Percentiles rank a stretch among this genome's conserved stretches.
phyloP scores from a whole-genome alignment of 495 filamentous ascomycete genomes.

The Aspergillus taichungensis region DNA sequence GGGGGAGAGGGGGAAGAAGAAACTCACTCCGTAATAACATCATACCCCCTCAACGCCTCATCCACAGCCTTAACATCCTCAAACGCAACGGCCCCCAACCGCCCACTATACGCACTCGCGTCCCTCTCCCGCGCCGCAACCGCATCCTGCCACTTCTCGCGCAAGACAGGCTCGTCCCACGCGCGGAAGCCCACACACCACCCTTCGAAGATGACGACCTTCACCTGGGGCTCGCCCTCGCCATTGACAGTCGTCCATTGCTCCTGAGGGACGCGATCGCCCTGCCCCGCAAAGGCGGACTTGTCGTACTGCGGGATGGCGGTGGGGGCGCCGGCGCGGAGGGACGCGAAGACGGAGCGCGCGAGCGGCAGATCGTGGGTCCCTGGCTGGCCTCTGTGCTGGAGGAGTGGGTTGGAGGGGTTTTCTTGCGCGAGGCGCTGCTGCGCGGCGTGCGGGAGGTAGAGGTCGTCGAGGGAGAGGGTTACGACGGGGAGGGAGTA shows the following conservation, averaged over 20 bases:
- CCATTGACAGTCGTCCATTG: constrained; percentile 57
- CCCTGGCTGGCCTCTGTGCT: constrained; percentile 73
- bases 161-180: constrained; percentile 45
- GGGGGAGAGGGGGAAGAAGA: neutral
- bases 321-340: constrained; percentile 43
- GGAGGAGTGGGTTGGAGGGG: constrained; percentile 64
- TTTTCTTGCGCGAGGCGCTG: constrained; percentile 51
- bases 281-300: constrained; percentile 63
- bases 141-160: constrained; percentile 47
- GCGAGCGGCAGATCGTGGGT: constrained; percentile 77
- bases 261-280: constrained; percentile 58
- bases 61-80: constrained; percentile 69
- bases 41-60: constrained; percentile 57
- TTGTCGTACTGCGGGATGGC: constrained; percentile 82
- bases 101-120: constrained; percentile 30
- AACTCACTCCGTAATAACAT: constrained; percentile 56
- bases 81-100: constrained; percentile 49
- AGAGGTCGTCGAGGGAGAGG: constrained; percentile 87
- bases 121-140: constrained; percentile 30
- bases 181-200: constrained; percentile 85
- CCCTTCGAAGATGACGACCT: constrained; percentile 74
- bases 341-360: constrained; percentile 49
- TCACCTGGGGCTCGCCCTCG: constrained; percentile 40
- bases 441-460: constrained; percentile 67
- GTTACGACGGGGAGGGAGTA: constrained; percentile 65